Conservation (phyloP, 371 early-diverging fungal species). For the Capillidium heterosporum region DNA sequence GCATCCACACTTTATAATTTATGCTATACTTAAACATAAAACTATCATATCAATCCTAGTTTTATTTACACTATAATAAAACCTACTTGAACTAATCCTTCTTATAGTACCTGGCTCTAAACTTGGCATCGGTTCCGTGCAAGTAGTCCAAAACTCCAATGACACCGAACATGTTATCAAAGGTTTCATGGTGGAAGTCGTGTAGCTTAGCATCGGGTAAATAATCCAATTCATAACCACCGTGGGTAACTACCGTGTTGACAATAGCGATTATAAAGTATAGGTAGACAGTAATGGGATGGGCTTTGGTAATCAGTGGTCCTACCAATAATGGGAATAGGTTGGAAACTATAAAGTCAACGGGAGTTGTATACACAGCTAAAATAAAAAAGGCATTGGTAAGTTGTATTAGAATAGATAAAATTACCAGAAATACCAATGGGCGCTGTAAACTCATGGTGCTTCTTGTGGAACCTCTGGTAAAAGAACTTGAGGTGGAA, state of each 20-base stretch:
- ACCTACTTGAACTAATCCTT: neutral
- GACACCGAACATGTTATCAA: constrained; percentile 37
- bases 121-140: constrained; percentile 18
- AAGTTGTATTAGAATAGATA: neutral
- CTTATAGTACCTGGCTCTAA: neutral
- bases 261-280: constrained; percentile 17
- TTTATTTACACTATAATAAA: too few relatives aligned
- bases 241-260: constrained; percentile 40
- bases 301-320: constrained; percentile 25
- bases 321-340: constrained; percentile 27
- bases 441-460: constrained; percentile 36
- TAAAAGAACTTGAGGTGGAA: constrained; percentile 27
- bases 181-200: constrained; percentile 47
- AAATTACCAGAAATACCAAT: constrained; percentile 30
- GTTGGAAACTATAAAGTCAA: constrained; percentile 29
- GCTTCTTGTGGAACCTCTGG: constrained; percentile 32
- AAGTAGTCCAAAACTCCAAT: constrained; percentile 22
- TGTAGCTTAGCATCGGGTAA: constrained; percentile 28
- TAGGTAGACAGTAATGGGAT: constrained; percentile 24
- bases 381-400: neutral
- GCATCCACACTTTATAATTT: too few relatives aligned
- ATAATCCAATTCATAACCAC: constrained; percentile 34
- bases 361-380: constrained; percentile 32
- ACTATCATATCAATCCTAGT: too few relatives aligned
- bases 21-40: too few relatives aligned